These are phyloP conservation scores for Zymoseptoria ardabiliae DNA, from an alignment of 2,329 filamentous ascomycete species.

Conservation along the genomic window DNA sequence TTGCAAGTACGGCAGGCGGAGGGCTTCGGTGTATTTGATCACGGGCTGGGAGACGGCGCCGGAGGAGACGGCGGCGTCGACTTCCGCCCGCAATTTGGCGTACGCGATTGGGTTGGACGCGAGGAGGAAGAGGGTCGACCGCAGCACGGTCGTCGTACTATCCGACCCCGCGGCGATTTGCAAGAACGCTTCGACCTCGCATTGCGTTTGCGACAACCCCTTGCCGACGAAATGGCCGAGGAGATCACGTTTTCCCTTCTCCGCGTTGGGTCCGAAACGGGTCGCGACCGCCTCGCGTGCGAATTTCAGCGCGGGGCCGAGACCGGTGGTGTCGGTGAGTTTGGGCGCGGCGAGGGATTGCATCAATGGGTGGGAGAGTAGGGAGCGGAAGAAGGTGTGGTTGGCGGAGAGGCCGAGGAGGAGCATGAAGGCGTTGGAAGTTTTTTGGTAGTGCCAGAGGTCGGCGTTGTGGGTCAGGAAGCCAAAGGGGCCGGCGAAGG, in stretches of 20 bases:
- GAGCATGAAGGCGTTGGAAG: constrained; percentile 15
- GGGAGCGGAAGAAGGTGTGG: constrained; percentile 17
- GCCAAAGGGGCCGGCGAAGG: constrained; percentile 47
- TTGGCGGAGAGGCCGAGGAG: constrained; percentile 21
- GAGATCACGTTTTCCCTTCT: constrained; percentile 33
- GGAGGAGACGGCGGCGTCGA: constrained; percentile 24
- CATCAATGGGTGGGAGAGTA: constrained; percentile 17
- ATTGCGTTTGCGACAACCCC: constrained; percentile 1
- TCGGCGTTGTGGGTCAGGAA: constrained; percentile 46
- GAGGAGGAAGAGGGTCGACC: constrained; percentile 9
- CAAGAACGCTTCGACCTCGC: constrained; percentile 3
- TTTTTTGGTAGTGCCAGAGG: constrained; percentile 24
- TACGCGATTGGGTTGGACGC: constrained; percentile 28
- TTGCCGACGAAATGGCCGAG: constrained; percentile 6
- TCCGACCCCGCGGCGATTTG: constrained; percentile 38
- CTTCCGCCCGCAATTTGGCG: constrained; percentile 39
- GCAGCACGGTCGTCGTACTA: constrained; percentile 43
- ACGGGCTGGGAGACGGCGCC: too few species aligned
- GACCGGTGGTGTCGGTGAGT: constrained; percentile 22
- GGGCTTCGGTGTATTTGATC: constrained; percentile 20
- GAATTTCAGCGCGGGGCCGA: constrained; percentile 22
- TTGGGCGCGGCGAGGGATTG: constrained; percentile 21
- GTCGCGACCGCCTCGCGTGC: constrained; percentile 22
- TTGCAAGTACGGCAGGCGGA: constrained; percentile 28
- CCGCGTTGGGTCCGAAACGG: constrained; percentile 19